A percentile compares a stretch with the other conserved stretches of the same genome.
These are phyloP conservation scores for Fraxinus velutina DNA, from an alignment of 305 asterid species.

Conservation along the genomic window DNA sequence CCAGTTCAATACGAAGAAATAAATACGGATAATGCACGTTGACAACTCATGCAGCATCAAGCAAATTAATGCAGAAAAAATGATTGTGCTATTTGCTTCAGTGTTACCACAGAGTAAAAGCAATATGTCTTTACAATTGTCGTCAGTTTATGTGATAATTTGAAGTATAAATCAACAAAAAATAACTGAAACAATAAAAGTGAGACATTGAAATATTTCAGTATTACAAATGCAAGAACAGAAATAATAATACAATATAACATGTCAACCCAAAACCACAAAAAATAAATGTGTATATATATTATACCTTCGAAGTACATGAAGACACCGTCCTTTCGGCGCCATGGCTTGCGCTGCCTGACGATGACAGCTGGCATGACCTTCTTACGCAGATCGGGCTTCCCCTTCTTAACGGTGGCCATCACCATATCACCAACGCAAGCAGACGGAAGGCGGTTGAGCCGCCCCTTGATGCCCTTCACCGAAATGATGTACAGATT, in stretches of 20 bases:
- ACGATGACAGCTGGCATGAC: conserved; percentile 72
- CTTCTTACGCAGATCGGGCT: conserved; percentile 60
- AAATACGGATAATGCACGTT: not conserved
- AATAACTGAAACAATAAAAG: not conserved
- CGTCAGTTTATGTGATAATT: not conserved
- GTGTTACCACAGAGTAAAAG: not conserved
- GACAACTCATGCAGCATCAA: not conserved
- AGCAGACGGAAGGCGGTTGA: conserved; percentile 61
- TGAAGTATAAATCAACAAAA: not conserved
- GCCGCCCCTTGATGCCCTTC: conserved; percentile 68
- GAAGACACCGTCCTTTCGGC: conserved; percentile 74
- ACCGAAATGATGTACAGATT: conserved; percentile 62
- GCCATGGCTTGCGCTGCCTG: conserved; percentile 71
- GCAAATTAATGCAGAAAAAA: not conserved
- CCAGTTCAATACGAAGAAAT: not conserved
- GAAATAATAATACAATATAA: not conserved
- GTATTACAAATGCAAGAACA: not conserved
- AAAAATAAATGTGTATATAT: not conserved
- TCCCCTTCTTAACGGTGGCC: conserved; percentile 69
- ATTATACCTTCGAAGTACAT: conserved; percentile 68
- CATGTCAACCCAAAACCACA: not conserved
- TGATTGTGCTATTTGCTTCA: not conserved
- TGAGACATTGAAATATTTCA: not conserved
- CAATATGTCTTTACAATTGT: not conserved
- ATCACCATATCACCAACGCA: conserved; percentile 68